These are phyloP conservation scores for Cajanus cajan DNA, from an alignment of 306 rosid genomes.

Conservation along the genomic window DNA sequence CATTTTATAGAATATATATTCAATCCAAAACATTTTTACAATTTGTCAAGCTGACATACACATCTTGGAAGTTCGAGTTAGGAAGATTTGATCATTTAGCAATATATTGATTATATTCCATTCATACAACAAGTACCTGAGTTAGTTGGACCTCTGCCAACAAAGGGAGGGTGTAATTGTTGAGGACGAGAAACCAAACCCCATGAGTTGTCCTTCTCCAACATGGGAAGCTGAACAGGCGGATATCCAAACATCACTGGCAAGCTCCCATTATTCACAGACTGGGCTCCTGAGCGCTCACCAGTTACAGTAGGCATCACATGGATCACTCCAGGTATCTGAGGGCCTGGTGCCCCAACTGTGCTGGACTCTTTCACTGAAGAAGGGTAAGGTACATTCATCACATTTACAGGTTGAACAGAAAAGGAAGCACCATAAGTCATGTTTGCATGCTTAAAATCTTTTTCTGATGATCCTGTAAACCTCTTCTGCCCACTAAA, in stretches of 20 bases:
- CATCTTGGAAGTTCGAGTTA: not conserved
- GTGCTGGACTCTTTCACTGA: constrained; percentile 56
- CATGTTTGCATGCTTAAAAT: constrained; percentile 58
- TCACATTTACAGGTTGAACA: constrained; percentile 61
- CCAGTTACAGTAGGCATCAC: constrained; percentile 51
- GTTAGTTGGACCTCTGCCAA: constrained; percentile 61
- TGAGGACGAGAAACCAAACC: constrained; percentile 75
- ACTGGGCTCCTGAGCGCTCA: constrained; percentile 59
- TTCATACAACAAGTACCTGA: constrained; percentile 56
- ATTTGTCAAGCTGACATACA: constrained; percentile 12
- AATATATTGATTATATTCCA: not conserved
- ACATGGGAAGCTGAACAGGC: constrained; percentile 72
- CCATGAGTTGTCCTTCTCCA: constrained; percentile 83
- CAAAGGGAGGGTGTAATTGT: constrained; percentile 63
- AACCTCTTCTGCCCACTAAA: constrained; percentile 70
- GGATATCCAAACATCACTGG: constrained; percentile 77
- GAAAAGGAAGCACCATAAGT: constrained; percentile 54
- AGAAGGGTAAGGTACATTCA: constrained; percentile 58
- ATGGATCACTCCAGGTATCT: constrained; percentile 72
- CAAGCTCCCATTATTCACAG: constrained; percentile 59
- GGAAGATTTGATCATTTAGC: not conserved
- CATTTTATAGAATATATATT: not conserved
- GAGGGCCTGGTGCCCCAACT: constrained; percentile 45
- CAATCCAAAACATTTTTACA: constrained; percentile 3
- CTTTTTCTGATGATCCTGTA: constrained; percentile 56